Base-by-base conservation (phyloP, 2,329 filamentous ascomycete species). In the Aureobasidium mangrovei region DNA sequence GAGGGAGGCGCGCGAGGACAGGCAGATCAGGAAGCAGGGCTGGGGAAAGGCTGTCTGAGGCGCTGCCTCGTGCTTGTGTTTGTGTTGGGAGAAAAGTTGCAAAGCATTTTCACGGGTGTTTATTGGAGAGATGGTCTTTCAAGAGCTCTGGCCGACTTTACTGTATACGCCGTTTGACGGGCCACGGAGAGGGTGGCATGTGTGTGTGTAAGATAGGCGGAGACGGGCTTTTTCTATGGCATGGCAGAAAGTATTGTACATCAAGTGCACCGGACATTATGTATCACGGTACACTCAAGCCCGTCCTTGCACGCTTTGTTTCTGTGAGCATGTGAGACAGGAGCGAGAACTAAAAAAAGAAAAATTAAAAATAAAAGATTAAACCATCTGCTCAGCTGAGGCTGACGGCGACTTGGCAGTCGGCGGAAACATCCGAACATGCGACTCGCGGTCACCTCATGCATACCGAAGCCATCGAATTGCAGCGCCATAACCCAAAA, bases 1-100 rank as follows among this genome's bases (percentile, higher is more conserved):
- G 67, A 74, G 73, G 58, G 75, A 77, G 68, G 82, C 82, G 40
- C 76, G 81, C 59, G 79, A 83, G 65, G 82, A 84, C 62, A 71
- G 81, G 62, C 67, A 71, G 62, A 72, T 78, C 66, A 78, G 82
- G 68, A 81, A 77, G 72, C 77, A 77, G 62, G 64, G 74, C 32
- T 85, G 82, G 82, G 79, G 77, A 29, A 53, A 39, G 49, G 49
- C 49, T 27, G 49, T 53, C 18, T 53, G 32, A 9, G 27, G 2
- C 26, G 36, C 7, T 18, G 18, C 27, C 2, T 18, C 12, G 18
- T 2, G 3, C 8, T 7, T 39, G 7, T 39, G 4, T 32, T 24
- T 3, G n/a, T 4, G 36, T 28, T n/a, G 7, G 27, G 18, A 26
- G 26, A 52, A 53, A 36, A 45, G 40, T 44, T 31, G 49, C 49